Evolutionary conservation across 2,329 filamentous ascomycete species (phyloP), one percentile per base, ranked within the genome.

Genomic region (Plenodomus lindquistii): DNA sequence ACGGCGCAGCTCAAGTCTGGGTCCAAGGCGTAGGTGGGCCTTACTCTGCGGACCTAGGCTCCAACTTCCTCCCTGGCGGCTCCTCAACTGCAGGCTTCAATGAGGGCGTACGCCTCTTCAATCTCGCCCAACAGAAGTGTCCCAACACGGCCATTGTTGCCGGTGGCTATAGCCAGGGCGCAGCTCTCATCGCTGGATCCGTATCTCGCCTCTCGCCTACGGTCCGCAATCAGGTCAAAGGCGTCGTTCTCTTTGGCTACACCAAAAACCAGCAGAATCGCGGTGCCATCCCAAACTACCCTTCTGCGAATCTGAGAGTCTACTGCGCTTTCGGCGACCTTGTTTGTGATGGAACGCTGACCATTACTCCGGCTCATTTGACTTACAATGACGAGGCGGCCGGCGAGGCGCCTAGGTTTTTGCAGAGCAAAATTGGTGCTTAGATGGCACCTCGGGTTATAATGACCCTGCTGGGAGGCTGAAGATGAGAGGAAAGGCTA

Each of bases 91-190:
- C 52, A 2, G 68, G 70, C 31, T 72, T 75, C 19, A 50, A 53
- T 6, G 63, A 70, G 44, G 71, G 70, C 46, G 59, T 63, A n/a
- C 48, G 60, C 1, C 62, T 75, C 15, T 69, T 76, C 57, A 63
- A 63, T 9, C 42, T 67, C 34, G 73, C 70, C 3, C 69, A 68
- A 37, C 57, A 52, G 4, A 70, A 74, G 35, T 76, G 74, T 52
- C 72, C 72, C 5, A 47, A 62, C 47, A 70, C 71, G 4, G 63
- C 62, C 13, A 57, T 77, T 37, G 67, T 75, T 15, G 65, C 69
- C 15, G 71, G 71, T 16, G 74, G 74, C 4, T 77, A 76, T 56
- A 74, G 67, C 38, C 73, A 76, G 63, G 72, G 73, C 34, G 64
- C 70, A 4, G 73, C 73, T 11, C 58, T 75, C 27, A 73, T 73